A percentile compares a stretch with the other conserved stretches of the same genome.
These are phyloP conservation scores for Climacium dendroides DNA, from an alignment of 225 moss, liverwort and hornwort species.

Conservation along the genomic window DNA sequence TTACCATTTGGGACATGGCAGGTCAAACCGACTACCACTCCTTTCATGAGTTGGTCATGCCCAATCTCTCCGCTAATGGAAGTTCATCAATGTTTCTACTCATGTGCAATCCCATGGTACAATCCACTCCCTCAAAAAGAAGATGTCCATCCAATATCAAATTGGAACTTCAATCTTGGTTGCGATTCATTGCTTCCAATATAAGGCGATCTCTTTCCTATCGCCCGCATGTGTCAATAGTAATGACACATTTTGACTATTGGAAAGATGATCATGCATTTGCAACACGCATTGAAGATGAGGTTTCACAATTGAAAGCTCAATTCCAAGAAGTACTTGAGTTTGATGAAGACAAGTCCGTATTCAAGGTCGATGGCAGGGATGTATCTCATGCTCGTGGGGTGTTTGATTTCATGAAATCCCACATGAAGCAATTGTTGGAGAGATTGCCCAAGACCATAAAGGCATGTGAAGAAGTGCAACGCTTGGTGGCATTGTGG, in stretches of 20 bases:
- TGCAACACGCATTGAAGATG: background rate
- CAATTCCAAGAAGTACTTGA: background rate
- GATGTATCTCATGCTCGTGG: background rate
- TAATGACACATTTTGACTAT: background rate
- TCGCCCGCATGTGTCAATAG: background rate
- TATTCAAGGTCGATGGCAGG: background rate
- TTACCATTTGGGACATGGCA: background rate
- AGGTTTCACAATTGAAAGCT: background rate
- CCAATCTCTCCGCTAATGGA: background rate
- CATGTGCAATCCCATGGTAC: background rate
- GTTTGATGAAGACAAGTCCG: background rate
- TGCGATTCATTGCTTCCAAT: background rate
- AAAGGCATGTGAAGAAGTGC: background rate
- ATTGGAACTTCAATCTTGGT: background rate
- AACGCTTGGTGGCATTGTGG: background rate
- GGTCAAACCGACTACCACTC: background rate
- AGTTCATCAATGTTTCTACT: background rate
- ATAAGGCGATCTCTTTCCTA: background rate
- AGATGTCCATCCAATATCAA: background rate
- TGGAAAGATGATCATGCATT: background rate
- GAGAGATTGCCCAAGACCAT: background rate
- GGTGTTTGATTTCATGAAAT: background rate
- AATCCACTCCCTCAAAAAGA: accelerated
- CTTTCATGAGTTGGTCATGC: background rate
- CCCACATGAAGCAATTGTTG: background rate